These are phyloP conservation scores for Kluyveromyces nonfermentans DNA, from an alignment of 805 yeast species.

Conservation along the genomic window DNA sequence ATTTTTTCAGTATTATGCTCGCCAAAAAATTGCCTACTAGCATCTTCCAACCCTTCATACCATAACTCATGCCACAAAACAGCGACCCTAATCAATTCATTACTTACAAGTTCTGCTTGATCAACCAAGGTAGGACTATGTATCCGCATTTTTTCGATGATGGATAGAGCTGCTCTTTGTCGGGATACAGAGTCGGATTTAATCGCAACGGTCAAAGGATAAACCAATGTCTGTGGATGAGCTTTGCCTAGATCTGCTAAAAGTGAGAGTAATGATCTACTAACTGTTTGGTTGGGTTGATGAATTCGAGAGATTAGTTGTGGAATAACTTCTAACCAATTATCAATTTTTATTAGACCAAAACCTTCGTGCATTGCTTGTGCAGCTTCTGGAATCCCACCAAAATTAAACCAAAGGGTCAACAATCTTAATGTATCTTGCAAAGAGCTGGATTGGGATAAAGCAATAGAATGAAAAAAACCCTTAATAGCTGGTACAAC, in stretches of 20 bases:
- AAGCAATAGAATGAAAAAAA: slow-evolving; percentile 86
- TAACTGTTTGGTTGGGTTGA: slow-evolving; percentile 82
- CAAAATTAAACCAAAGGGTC: slow-evolving; percentile 93
- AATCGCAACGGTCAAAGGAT: slow-evolving; percentile 91
- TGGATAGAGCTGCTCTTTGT: slow-evolving; percentile 83
- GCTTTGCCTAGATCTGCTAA: slow-evolving; percentile 85
- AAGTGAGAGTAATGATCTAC: slow-evolving; percentile 68
- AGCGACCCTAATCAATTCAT: slow-evolving; percentile 87
- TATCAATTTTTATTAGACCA: slow-evolving; percentile 77
- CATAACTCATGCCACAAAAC: slow-evolving; percentile 97
- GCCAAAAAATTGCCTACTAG: slow-evolving; percentile 85
- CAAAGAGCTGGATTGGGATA: slow-evolving; percentile 76
- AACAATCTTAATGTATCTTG: slow-evolving; percentile 87
- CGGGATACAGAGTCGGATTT: slow-evolving; percentile 86
- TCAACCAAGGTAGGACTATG: slow-evolving; percentile 80
- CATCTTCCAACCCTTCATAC: slow-evolving; percentile 97
- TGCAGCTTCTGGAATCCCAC: slow-evolving; percentile 87
- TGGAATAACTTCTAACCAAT: slow-evolving; percentile 93
- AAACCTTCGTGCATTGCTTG: slow-evolving; percentile 87
- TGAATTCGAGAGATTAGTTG: slow-evolving; percentile 94
- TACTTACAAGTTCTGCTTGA: slow-evolving; percentile 90
- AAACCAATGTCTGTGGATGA: slow-evolving; percentile 94
- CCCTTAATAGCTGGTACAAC: slow-evolving; percentile 96
- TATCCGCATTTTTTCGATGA: slow-evolving; percentile 83
- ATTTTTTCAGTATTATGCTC: slow-evolving; percentile 92